Evolutionary conservation across 2,329 filamentous ascomycete species (phyloP), one percentile per base, ranked within the genome.

Genomic region (Fusarium veterinarium): DNA sequence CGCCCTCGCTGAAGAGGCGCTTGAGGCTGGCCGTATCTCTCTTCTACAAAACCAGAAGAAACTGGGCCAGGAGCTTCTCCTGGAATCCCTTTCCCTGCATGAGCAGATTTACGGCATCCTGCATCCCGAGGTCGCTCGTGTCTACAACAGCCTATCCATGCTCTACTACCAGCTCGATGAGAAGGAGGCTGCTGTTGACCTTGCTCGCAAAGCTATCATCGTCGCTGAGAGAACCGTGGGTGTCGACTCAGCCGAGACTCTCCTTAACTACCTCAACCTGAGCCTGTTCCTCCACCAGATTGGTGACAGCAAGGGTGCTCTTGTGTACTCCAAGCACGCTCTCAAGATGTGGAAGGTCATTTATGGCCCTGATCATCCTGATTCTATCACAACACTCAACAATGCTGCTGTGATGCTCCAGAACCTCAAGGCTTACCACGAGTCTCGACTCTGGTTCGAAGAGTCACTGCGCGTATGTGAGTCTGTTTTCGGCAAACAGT

Each of bases 361-460:
- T 77, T 99, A 98, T 80, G 96, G 96, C 37, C 86, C 92, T 35
- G 93, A 94, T 77, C 96, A 99, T 83, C 96, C 96, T 6, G 96
- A 99, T 84, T 97, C 95, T 13, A 98, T 99, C 83, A 99, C 97
- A 13, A 98, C 96, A 20, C 92, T 98, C 83, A 99, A 98, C 89
- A 99, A 99, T 79, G 95, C 94, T 25, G 96, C 96, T 12, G 96
- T 99, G 67, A 99, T 99, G 96, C 90, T 99, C 65, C 96, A 99
- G 83, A 92, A 95, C 62, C 89, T 98, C 77, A 97, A 98, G 87
- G 91, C 93, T 69, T 99, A 97, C 85, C 92, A 95, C 77, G 94
- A 97, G 83, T 98, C 95, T 49, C 92, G 96, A 57, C 88, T 95
- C 71, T 99, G 96, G 96, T 99, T 99, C 80, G 96, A 98, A 83